Evolutionary conservation across 2,329 filamentous ascomycete species (phyloP).

Genomic region (Clonostachys byssicola): DNA sequence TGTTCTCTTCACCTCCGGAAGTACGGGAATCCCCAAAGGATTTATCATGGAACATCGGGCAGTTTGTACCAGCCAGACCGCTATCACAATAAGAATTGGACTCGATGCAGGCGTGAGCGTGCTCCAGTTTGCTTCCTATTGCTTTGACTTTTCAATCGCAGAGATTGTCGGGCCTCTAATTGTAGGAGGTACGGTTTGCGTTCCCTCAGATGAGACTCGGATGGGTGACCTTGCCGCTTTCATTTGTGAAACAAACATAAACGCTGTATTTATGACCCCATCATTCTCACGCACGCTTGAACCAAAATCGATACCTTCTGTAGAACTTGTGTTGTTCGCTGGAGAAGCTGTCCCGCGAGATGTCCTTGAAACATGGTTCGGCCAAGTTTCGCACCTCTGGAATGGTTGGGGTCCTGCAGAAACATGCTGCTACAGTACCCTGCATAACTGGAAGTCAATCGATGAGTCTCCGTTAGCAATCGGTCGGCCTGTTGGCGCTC

Average conservation of each 20-base stretch:
- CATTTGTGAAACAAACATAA: not conserved
- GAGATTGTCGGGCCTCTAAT: not conserved
- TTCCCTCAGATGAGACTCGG: not conserved
- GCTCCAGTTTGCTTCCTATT: not conserved
- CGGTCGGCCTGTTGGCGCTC: not conserved
- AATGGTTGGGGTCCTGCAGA: not conserved
- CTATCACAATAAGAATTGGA: not conserved
- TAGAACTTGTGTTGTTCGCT: not conserved
- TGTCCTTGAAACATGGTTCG: not conserved
- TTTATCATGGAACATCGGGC: conserved; percentile 4
- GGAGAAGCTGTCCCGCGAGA: not conserved
- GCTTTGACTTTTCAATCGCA: not conserved
- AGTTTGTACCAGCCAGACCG: not conserved
- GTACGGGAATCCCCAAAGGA: conserved; percentile 7
- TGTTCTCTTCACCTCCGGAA: conserved; percentile 8
- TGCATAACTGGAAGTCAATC: not conserved
- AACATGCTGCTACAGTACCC: conserved; percentile 1
- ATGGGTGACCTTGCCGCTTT: not conserved
- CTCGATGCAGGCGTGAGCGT: not conserved
- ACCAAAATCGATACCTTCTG: not conserved
- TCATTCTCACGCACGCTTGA: not conserved
- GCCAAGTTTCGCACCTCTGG: not conserved
- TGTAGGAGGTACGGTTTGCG: not conserved
- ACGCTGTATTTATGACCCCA: not conserved
- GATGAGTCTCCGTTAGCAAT: not conserved